These are phyloP conservation scores for Zhuliangozyma parablackwelliae DNA, from an alignment of 1,139 yeast species.

Conservation along the genomic window DNA sequence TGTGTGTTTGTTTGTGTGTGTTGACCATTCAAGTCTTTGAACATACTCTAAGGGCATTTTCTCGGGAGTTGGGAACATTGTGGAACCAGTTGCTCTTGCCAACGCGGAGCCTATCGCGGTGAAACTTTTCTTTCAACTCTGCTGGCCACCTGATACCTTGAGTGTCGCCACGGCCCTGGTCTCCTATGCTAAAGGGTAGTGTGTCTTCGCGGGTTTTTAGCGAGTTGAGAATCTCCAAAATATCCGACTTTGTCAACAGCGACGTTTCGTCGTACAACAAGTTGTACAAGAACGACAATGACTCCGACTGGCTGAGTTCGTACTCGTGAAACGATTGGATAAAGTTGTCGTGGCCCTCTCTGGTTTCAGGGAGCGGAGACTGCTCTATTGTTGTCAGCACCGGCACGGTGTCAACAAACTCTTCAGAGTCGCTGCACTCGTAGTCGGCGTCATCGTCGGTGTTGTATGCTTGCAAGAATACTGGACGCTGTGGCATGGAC, in stretches of 20 bases:
- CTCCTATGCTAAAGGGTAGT: slow-evolving; percentile 25
- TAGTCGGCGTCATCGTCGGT: slow-evolving; percentile 2
- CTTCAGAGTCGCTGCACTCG: slow-evolving; percentile 2
- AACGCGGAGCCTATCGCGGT: slow-evolving; percentile 29
- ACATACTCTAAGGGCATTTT: slow-evolving; percentile 32
- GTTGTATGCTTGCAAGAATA: background rate
- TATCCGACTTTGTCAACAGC: slow-evolving; percentile 31
- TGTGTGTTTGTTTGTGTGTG: too few species aligned
- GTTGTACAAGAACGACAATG: slow-evolving; percentile 37
- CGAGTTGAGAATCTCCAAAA: slow-evolving; percentile 30
- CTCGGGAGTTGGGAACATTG: slow-evolving; percentile 33
- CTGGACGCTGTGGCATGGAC: too few species aligned
- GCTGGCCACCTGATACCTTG: slow-evolving; percentile 40
- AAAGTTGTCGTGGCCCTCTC: slow-evolving; percentile 1
- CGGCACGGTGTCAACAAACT: background rate
- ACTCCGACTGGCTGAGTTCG: slow-evolving; percentile 39
- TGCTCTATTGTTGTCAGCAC: background rate
- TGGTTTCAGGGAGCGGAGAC: background rate
- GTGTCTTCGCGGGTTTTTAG: slow-evolving; percentile 33
- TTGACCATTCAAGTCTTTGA: background rate
- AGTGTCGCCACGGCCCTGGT: slow-evolving; percentile 14
- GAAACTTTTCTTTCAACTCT: slow-evolving; percentile 28
- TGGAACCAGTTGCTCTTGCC: slow-evolving; percentile 37
- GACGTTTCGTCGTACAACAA: slow-evolving; percentile 38
- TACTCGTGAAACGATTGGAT: slow-evolving; percentile 23